These are phyloP conservation scores for Trichoderma lentiforme DNA, from an alignment of 2,329 filamentous ascomycete genomes.

Conservation along the genomic window DNA sequence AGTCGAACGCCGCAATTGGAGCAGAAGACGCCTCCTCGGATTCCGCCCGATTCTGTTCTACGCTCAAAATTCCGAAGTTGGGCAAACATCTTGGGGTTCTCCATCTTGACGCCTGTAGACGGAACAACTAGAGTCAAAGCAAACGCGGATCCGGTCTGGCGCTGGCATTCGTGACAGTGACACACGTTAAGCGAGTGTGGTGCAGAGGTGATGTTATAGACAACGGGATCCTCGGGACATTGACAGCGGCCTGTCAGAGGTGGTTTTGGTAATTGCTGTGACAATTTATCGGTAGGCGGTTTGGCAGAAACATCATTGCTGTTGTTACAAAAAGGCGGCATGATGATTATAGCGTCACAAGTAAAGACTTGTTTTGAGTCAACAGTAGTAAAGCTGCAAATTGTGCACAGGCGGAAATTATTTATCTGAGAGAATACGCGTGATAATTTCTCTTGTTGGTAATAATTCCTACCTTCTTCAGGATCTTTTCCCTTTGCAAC, in stretches of 20 bases:
- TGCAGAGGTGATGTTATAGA: neutral
- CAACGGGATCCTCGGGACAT: neutral
- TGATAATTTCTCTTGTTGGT: neutral
- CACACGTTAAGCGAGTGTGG: neutral
- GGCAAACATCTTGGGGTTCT: fast-evolving
- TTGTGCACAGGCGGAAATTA: neutral
- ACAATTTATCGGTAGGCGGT: neutral
- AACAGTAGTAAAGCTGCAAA: neutral
- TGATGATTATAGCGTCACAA: neutral
- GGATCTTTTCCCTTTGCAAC: neutral
- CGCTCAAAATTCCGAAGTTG: neutral
- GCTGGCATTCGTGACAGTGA: neutral
- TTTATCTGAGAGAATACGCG: neutral
- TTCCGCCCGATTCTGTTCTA: neutral
- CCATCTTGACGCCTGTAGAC: neutral
- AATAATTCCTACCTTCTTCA: neutral
- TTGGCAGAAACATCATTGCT: neutral
- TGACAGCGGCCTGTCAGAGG: neutral
- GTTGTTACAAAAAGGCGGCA: neutral
- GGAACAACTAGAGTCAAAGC: neutral
- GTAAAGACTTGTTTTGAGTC: neutral
- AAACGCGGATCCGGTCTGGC: neutral
- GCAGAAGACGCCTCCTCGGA: neutral
- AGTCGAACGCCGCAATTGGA: neutral
- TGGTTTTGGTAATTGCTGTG: neutral